These are phyloP conservation scores for Iris macrosiphon DNA, from an alignment of 106 monocot genomes.

Conservation along the genomic window DNA sequence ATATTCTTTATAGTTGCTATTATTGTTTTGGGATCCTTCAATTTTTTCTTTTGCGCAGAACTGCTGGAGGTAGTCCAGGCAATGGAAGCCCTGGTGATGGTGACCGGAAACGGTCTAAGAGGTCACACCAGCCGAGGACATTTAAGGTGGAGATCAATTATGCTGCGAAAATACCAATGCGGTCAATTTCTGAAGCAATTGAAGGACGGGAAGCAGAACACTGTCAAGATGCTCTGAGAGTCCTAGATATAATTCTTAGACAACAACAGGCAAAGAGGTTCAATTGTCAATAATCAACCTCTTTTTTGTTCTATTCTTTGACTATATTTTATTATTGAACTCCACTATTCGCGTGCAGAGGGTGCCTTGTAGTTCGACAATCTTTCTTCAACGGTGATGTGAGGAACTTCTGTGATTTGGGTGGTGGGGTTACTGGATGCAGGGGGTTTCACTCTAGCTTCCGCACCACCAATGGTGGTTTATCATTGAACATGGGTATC, in stretches of 20 bases:
- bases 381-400: slow-evolving; percentile 56
- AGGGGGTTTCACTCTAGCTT: slow-evolving; percentile 71
- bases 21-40: neutral
- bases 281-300: no score
- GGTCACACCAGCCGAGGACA: slow-evolving; percentile 19
- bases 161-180: slow-evolving; percentile 53
- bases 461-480: slow-evolving; percentile 43
- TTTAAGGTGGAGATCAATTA: slow-evolving; percentile 48
- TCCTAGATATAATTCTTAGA: slow-evolving; percentile 65
- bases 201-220: slow-evolving; percentile 32
- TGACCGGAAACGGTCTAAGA: slow-evolving; percentile 40
- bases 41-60: slow-evolving; percentile 11
- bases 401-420: slow-evolving; percentile 42
- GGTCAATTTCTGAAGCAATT: slow-evolving; percentile 30
- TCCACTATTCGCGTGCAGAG: slow-evolving; percentile 24
- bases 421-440: slow-evolving; percentile 71
- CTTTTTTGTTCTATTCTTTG: neutral
- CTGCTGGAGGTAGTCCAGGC: slow-evolving; percentile 21
- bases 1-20: neutral
- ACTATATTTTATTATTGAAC: slow-evolving; percentile 4
- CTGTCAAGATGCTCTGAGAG: slow-evolving; percentile 53
- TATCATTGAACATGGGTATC: slow-evolving; percentile 84
- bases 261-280: slow-evolving; percentile 75
- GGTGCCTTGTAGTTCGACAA: slow-evolving; percentile 67
- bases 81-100: slow-evolving; percentile 23